Base-by-base conservation (phyloP, 306 rosid genomes). In the Quercus variabilis region DNA sequence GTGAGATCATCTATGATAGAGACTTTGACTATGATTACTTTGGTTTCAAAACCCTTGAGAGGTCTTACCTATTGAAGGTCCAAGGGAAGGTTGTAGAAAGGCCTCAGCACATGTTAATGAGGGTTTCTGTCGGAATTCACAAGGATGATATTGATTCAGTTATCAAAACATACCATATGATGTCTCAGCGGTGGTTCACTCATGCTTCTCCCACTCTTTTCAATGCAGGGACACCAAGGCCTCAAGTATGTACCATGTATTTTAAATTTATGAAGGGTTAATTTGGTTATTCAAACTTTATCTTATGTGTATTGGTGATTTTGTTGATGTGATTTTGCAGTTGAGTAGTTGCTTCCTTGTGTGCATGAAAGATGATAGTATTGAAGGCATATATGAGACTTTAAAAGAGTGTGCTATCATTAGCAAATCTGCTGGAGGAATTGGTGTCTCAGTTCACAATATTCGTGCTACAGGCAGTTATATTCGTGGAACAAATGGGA, bases 101-200 rank as follows among this genome's bases (percentile, higher is more conserved):
- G 75, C 98, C 99, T 26, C 99, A 95, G 20, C 99, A 95, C 78
- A 93, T 95, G 99, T 75, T 95, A 82, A 95, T 95, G 99, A 87
- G 99, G 91, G 99, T 95, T 57, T 80, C 99, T 76, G 99, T 95
- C 80, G 99, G 99, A 58, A 95, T 93, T 88, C 99, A 95, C 77
- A 95, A 90, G 88, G 89, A 93, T 63, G 93, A 93, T 71, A 78
- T 95, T 26, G 98, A 95, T 0, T 93, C 99, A 82, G 97, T 88
- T 52, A 88, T 95, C 76, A 83, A 43, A 70, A 95, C 99, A 20
- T 95, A 95, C 70, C 98, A 93, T 78, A 57, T 92, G 82, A 93
- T 95, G 97, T 95, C 99, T 74, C 99, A 93, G 57, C 82, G 99
- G 54, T 95, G 99, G 99, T 95, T 95, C 81, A 95, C 99, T 55